These are phyloP conservation scores for Tricladium varicosporioides DNA, from an alignment of 2,329 filamentous ascomycete genomes.

Conservation along the genomic window DNA sequence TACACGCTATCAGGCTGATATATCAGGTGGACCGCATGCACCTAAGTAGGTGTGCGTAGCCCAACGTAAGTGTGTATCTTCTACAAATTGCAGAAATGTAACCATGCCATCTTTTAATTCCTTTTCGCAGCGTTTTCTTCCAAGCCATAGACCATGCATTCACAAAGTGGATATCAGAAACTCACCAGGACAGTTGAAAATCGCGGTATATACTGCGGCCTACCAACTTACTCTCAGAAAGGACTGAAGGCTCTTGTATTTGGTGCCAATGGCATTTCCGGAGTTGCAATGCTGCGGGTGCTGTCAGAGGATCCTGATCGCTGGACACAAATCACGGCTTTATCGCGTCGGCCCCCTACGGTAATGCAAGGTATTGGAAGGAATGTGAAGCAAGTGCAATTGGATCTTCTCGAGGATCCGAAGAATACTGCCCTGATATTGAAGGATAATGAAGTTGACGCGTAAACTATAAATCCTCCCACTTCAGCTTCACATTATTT, in stretches of 20 bases:
- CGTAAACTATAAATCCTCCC: too few relatives aligned
- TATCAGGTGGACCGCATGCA: too few relatives aligned
- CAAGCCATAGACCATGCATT: too few relatives aligned
- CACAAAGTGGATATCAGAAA: too few relatives aligned
- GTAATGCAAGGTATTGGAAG: slow-evolving; percentile 8
- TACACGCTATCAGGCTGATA: too few relatives aligned
- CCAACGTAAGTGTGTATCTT: too few relatives aligned
- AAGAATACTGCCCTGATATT: neutral
- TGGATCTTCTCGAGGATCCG: neutral
- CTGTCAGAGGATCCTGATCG: slow-evolving; percentile 16
- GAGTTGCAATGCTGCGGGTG: slow-evolving; percentile 17
- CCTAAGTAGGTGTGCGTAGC: too few relatives aligned
- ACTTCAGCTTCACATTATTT: neutral
- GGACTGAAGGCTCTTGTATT: slow-evolving; percentile 20
- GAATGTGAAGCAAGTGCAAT: neutral
- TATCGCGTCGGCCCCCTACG: slow-evolving; percentile 16
- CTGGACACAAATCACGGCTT: slow-evolving; percentile 17
- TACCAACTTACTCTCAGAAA: slow-evolving; percentile 20
- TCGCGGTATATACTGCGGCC: slow-evolving; percentile 28
- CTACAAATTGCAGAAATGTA: too few relatives aligned
- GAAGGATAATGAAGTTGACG: neutral
- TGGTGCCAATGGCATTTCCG: slow-evolving; percentile 25
- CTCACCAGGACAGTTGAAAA: slow-evolving; percentile 9
- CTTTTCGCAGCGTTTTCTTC: too few relatives aligned
- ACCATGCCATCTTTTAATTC: too few relatives aligned